A percentile compares a stretch with the other conserved stretches of the same genome.
Conservation (phyloP, 1,139 yeast species). For the Yamadazyma friedrichii region DNA sequence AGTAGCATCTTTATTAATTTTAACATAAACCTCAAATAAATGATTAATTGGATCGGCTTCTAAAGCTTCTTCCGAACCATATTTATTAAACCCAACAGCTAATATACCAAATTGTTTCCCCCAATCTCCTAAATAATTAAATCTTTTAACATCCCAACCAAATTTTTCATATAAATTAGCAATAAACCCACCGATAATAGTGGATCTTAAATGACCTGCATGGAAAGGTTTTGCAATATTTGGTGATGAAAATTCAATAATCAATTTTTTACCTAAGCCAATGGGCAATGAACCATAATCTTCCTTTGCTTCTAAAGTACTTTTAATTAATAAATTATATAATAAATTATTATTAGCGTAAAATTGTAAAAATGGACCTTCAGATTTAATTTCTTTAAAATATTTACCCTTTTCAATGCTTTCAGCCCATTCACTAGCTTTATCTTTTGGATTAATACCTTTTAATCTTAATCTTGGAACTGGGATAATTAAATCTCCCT, state of each 20-base stretch:
- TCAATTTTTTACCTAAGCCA: conserved; percentile 69
- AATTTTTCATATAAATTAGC: conserved; percentile 84
- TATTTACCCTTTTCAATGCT: conserved; percentile 66
- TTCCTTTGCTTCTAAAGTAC: conserved; percentile 57
- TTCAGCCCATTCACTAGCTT: conserved; percentile 82
- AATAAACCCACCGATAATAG: conserved; percentile 97
- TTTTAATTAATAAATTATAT: conserved; percentile 68
- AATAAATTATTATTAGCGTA: conserved; percentile 69
- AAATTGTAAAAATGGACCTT: conserved; percentile 92
- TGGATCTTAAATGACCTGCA: conserved; percentile 97
- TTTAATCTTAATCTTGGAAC: conserved; percentile 90
- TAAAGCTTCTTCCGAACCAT: conserved; percentile 77
- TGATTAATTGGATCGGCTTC: conserved; percentile 87
- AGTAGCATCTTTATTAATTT: conserved; percentile 75
- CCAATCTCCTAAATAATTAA: conserved; percentile 98
- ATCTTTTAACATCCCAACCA: conserved; percentile 87
- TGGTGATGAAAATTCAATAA: conserved; percentile 95
- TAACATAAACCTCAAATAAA: conserved; percentile 90
- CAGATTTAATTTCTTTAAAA: conserved; percentile 69
- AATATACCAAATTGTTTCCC: conserved; percentile 97
- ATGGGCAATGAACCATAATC: conserved; percentile 75
- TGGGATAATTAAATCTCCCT: conserved; percentile 92
- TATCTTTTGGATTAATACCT: conserved; percentile 78
- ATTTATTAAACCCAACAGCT: conserved; percentile 87
- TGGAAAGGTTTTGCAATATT: conserved; percentile 99